Base-by-base conservation (phyloP, 164 flowering plant species). In the Magnolia changhungtana region DNA sequence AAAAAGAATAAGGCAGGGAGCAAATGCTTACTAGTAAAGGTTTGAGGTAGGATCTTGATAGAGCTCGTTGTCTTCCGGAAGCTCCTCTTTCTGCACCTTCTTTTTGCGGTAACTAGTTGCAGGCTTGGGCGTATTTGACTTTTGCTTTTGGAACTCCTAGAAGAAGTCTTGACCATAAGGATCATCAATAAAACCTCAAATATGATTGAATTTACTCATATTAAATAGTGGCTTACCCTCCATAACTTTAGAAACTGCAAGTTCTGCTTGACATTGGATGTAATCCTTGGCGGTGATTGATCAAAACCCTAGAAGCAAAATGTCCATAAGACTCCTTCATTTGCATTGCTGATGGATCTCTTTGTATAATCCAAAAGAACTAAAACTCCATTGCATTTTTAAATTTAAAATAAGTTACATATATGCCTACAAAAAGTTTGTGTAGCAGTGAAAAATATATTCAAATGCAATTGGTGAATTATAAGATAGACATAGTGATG, bases 221-320 rank as follows among this genome's bases (percentile, higher is more conserved):
- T 50, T 18, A 11, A 16, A 3, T 20, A 23, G 27, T 8, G 45
- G 65, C 70, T 61, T 69, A 93, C 98, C 95, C 85, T 92, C 98
- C 94, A 92, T 71, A 89, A 72, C 82, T 72, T 90, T 31, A 96
- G 78, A 77, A 91, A 84, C 87, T 90, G 97, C 85, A 96, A 85
- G 81, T 91, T 94, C 86, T 91, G 97, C 89, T 94, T 96, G 77
- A 96, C 89, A 80, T 96, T 96, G 63, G 97, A 86, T 65, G 92
- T 96, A 79, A 96, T 96, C 83, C 98, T 91, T n/a, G 88, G 95
- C 72, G 98, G 91, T 20, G 82, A 58, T 65, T 81, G 78, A 23
- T 91, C 92, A 29, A 89, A 77, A 76, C 77, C 91, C 97, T 92
- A 73, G 71, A 20, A 80, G 13, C 58, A 74, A 8, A 63, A 68